A percentile compares a stretch with the other conserved stretches of the same genome.
Evolutionary conservation across 2,329 filamentous ascomycete genomes (phyloP).

Genomic region (Venturia effusa): DNA sequence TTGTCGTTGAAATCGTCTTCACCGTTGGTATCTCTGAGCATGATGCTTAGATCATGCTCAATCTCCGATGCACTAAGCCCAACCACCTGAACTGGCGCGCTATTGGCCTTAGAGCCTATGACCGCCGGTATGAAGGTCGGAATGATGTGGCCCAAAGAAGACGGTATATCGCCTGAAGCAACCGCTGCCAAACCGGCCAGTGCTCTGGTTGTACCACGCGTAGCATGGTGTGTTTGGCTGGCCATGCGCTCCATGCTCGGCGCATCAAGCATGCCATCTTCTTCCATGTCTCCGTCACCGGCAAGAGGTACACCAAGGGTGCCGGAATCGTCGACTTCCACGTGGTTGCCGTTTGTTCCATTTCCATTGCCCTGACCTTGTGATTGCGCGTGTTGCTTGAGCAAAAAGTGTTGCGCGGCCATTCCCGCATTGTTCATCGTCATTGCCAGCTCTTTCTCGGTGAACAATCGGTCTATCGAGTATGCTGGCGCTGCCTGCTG

Average conservation of each 20-base stretch:
- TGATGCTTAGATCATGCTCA: conserved; percentile 39
- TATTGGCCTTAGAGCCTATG: conserved; percentile 36
- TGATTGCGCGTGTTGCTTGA: conserved; percentile 31
- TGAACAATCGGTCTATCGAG: conserved; percentile 54
- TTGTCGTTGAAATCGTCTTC: conserved; percentile 29
- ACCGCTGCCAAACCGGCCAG: conserved; percentile 44
- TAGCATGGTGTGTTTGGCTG: conserved; percentile 46
- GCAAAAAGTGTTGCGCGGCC: conserved; percentile 47
- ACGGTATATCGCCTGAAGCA: conserved; percentile 21
- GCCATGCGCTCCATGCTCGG: conserved; percentile 51
- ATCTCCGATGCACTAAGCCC: conserved; percentile 32
- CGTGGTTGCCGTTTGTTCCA: conserved; percentile 20
- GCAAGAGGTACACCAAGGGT: not conserved
- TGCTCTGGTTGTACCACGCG: conserved; percentile 39
- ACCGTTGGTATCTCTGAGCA: conserved; percentile 28
- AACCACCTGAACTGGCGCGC: conserved; percentile 36
- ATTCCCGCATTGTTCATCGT: conserved; percentile 51
- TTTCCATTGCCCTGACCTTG: conserved; percentile 16
- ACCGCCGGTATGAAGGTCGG: conserved; percentile 26
- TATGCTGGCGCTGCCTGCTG: conserved; percentile 50
- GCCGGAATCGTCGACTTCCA: not conserved
- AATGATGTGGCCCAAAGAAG: conserved; percentile 23
- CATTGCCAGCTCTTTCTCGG: conserved; percentile 53
- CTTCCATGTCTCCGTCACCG: conserved; percentile 14
- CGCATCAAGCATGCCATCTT: conserved; percentile 31